A percentile compares a stretch with the other conserved stretches of the same genome.
Evolutionary conservation across 139 green algal genomes (phyloP).

Genomic region (Micromonas pusilla): DNA sequence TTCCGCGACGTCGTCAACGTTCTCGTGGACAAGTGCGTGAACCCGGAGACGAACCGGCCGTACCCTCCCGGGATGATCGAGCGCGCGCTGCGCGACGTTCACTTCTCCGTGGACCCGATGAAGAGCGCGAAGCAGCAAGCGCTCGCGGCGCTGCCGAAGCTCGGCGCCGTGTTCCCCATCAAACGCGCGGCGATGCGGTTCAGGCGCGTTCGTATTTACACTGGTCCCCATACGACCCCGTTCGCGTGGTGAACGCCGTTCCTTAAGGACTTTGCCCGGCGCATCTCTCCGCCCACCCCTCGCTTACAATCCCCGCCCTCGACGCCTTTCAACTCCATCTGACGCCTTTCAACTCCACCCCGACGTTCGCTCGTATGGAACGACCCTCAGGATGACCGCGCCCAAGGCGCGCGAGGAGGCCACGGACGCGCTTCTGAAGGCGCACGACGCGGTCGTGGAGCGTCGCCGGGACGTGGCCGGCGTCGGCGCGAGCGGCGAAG

Average conservation of each 20-base stretch:
- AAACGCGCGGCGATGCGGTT: conserved; percentile 87
- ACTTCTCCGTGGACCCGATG: conserved; percentile 89
- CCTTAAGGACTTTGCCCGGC: too few relatives aligned
- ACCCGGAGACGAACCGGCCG: conserved; percentile 78
- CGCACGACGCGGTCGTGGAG: conserved; percentile 20
- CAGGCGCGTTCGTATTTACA: too few relatives aligned
- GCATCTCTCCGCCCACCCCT: too few relatives aligned
- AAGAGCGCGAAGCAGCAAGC: conserved; percentile 89
- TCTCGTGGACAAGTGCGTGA: conserved; percentile 77
- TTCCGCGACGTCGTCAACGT: conserved; percentile 76
- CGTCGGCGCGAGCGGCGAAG: not conserved
- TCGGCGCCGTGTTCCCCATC: conserved; percentile 68
- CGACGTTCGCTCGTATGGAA: too few relatives aligned
- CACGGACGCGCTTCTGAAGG: not conserved
- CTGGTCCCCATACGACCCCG: too few relatives aligned
- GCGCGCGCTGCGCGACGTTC: conserved; percentile 77
- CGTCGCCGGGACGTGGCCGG: not conserved
- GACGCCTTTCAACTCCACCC: too few relatives aligned
- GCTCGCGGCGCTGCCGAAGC: conserved; percentile 38
- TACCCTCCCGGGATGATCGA: conserved; percentile 93
- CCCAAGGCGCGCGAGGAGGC: not conserved
- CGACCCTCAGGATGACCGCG: conserved; percentile 4
- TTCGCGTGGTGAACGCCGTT: too few relatives aligned
- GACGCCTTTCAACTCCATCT: too few relatives aligned
- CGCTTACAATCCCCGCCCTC: too few relatives aligned